These are phyloP conservation scores for Candida berthetii DNA, from an alignment of 805 yeast species.

Conservation along the genomic window DNA sequence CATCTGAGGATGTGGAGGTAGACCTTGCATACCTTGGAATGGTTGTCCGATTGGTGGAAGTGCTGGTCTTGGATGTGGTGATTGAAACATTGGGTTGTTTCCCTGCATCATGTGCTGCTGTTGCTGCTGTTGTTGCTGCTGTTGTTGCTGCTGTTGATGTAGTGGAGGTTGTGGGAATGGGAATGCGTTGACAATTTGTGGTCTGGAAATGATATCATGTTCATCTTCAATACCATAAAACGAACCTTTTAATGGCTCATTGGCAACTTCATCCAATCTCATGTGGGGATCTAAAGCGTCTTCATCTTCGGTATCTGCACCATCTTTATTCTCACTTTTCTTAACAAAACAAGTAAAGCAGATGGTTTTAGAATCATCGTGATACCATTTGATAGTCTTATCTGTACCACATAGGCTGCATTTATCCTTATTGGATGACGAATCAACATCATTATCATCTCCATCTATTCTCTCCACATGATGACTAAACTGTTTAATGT, in stretches of 20 bases:
- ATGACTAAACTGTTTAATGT: neutral
- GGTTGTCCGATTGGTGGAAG: too few relatives aligned
- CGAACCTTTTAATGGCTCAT: neutral
- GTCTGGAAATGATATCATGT: neutral
- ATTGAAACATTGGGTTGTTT: too few relatives aligned
- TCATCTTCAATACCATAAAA: neutral
- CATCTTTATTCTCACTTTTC: neutral
- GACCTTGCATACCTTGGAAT: too few relatives aligned
- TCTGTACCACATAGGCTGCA: conserved; percentile 1
- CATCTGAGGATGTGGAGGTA: too few relatives aligned
- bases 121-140: too few relatives aligned
- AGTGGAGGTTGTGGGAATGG: neutral
- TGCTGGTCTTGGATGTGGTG: too few relatives aligned
- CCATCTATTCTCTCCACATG: neutral
- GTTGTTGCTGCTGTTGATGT: neutral
- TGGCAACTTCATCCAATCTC: neutral
- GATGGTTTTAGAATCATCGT: neutral
- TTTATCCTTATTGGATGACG: neutral
- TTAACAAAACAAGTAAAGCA: neutral
- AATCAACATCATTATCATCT: neutral
- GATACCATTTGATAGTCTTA: conserved; percentile 1
- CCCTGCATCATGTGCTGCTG: neutral
- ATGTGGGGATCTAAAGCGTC: neutral
- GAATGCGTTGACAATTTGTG: too few relatives aligned
- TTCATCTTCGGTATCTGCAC: neutral